Conservation (phyloP, 2,329 filamentous ascomycete genomes). For the Fusarium verticillioides region DNA sequence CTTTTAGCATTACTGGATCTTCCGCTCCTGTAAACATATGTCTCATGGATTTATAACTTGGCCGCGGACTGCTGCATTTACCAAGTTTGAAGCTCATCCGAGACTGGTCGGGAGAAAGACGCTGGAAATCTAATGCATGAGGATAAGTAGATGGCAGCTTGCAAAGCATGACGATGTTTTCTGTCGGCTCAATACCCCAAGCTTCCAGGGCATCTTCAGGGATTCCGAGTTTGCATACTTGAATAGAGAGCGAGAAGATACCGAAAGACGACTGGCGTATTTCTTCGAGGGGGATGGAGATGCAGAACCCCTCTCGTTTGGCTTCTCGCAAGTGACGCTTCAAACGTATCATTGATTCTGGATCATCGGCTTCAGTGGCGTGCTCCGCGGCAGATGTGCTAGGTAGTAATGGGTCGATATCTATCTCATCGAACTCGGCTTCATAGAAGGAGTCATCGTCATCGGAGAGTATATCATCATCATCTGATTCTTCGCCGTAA, state of each 20-base stretch:
- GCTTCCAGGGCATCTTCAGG: conserved; percentile 79
- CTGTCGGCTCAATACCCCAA: conserved; percentile 74
- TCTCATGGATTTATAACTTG: conserved; percentile 65
- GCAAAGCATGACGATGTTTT: conserved; percentile 81
- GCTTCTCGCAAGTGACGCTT: conserved; percentile 60
- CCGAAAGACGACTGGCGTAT: conserved; percentile 50
- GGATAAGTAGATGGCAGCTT: conserved; percentile 72
- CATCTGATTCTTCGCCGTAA: not conserved
- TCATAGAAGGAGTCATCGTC: conserved; percentile 21
- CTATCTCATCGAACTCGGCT: conserved; percentile 29
- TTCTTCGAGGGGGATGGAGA: conserved; percentile 70
- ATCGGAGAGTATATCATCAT: conserved; percentile 24
- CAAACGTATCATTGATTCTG: conserved; percentile 16
- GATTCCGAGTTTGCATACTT: conserved; percentile 75
- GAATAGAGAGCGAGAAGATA: conserved; percentile 74
- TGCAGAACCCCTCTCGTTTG: conserved; percentile 74
- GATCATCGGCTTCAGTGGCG: not conserved
- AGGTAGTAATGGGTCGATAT: conserved; percentile 24
- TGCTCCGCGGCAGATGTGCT: not conserved
- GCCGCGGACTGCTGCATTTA: conserved; percentile 78
- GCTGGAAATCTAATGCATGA: conserved; percentile 64
- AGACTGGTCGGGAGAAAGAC: conserved; percentile 51
- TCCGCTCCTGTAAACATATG: conserved; percentile 36
- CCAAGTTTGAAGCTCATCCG: conserved; percentile 71
- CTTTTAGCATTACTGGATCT: not conserved